Conservation (phyloP, 1,284 basidiomycete genomes). For the Schizophyllum amplum region DNA sequence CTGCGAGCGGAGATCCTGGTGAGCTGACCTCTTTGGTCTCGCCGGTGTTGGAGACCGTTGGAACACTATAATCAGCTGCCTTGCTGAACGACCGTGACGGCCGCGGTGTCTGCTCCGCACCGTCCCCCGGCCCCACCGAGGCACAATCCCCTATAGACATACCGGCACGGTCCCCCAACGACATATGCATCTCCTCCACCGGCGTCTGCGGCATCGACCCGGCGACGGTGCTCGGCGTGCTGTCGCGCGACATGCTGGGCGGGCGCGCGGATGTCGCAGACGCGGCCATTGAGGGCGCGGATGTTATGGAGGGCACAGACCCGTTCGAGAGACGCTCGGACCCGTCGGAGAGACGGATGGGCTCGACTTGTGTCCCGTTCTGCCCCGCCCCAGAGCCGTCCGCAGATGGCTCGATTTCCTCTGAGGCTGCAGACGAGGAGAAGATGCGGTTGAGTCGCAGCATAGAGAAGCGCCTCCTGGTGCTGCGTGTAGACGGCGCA, state of each 20-base stretch:
- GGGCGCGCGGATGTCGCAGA: background rate
- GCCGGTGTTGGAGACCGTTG: background rate
- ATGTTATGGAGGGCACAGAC: no score
- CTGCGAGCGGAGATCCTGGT: background rate
- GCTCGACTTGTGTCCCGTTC: no score
- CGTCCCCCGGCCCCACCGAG: no score
- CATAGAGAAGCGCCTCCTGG: background rate
- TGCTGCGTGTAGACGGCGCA: background rate
- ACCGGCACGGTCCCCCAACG: background rate
- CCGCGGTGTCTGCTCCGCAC: background rate
- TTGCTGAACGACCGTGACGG: background rate
- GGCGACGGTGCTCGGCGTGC: background rate
- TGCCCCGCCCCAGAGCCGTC: no score
- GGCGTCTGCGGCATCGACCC: background rate
- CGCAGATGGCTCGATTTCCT: background rate
- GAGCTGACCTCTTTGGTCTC: background rate
- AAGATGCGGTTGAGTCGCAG: background rate
- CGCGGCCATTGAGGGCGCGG: no score
- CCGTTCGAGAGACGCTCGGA: background rate
- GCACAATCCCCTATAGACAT: background rate
- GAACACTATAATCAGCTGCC: slow-evolving; percentile 6
- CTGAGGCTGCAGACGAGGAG: background rate
- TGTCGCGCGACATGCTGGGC: background rate
- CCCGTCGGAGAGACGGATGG: no score
- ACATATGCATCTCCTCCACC: background rate